Base-by-base conservation (phyloP, 305 asterid genomes). In the Fraxinus sp. region DNA sequence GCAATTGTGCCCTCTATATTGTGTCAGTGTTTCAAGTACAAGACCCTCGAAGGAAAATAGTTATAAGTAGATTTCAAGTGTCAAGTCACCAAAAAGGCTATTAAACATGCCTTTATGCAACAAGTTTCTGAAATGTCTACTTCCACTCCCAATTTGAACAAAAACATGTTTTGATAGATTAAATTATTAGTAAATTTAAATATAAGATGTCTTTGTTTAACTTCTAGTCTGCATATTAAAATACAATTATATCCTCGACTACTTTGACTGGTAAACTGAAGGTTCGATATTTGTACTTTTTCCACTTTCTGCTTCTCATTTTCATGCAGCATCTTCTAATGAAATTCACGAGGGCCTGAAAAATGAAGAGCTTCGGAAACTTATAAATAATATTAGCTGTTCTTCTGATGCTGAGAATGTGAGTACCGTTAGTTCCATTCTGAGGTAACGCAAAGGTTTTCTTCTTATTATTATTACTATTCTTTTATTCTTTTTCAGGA, bases 331-430 rank as follows among this genome's bases (percentile, higher is more conserved):
- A 84, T 82, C 93, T 16, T 92, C 97, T 43, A 79, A 83, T 72
- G 96, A 95, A 89, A 95, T 95, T 39, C 89, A 89, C 7, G 92
- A 92, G 74, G 84, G 90, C 13, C 5, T 93, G 37, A 90, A 89
- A 89, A 86, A 89, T 41, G 89, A 92, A 82, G 87, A 86, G 82
- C 94, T 95, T 70, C 94, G 84, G 84, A 92, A 86, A 81, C 89
- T 92, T 43, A 86, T 94, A 86, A 37, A 28, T 78, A 20, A 62
- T 72, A 83, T 95, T 49, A 93, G 89, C 79, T 80, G 84, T 79
- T 92, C 98, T 26, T 77, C 86, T 43, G 87, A 92, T 79, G 92
- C 96, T 10, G 92, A 90, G 74, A 86, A 82, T 71, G 98, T 93
- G 88, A 87, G 95, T 86, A 28, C 81, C 41, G 26, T 72, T 46